A percentile compares a stretch with the other conserved stretches of the same genome.
Evolutionary conservation across 179 eudicot genomes (phyloP).

Genomic region (Kewa caespitosa): DNA sequence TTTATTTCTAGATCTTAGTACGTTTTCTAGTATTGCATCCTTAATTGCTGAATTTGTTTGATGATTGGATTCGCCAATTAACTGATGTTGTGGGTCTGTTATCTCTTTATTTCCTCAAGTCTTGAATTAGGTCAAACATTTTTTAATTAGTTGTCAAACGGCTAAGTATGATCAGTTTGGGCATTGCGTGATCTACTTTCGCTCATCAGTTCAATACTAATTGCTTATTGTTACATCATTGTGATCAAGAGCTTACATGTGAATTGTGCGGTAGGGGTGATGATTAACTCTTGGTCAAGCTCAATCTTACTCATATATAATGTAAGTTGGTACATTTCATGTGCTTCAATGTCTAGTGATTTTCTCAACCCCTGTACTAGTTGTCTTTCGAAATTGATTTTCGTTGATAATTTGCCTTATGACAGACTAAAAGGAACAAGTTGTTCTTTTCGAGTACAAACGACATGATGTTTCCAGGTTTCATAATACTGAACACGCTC

Average conservation of each 20-base stretch:
- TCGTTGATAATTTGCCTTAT: conserved; percentile 3
- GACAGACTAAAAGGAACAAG: conserved; percentile 62
- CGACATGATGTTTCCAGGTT: conserved; percentile 98
- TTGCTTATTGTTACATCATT: background rate
- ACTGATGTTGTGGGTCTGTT: too few relatives aligned
- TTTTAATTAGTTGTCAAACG: too few relatives aligned
- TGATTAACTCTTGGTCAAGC: conserved; percentile 91
- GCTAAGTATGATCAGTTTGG: too few relatives aligned
- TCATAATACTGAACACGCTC: conserved; percentile 68
- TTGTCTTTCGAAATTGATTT: background rate
- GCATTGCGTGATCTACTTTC: too few relatives aligned
- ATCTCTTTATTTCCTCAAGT: too few relatives aligned
- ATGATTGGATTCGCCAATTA: too few relatives aligned
- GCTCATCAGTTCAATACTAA: too few relatives aligned
- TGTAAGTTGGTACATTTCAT: conserved; percentile 30
- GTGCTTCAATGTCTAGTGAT: background rate
- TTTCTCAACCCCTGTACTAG: conserved; percentile 7
- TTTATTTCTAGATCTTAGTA: too few relatives aligned
- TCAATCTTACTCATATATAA: conserved; percentile 69
- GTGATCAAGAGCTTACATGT: conserved; percentile 69
- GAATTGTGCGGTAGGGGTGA: conserved; percentile 99
- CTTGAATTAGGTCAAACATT: too few relatives aligned
- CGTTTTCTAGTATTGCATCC: too few relatives aligned
- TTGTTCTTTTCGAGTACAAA: conserved; percentile 85
- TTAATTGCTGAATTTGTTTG: too few relatives aligned